Conservation (phyloP, 306 rosid genomes). For the Dryas octopetala region DNA sequence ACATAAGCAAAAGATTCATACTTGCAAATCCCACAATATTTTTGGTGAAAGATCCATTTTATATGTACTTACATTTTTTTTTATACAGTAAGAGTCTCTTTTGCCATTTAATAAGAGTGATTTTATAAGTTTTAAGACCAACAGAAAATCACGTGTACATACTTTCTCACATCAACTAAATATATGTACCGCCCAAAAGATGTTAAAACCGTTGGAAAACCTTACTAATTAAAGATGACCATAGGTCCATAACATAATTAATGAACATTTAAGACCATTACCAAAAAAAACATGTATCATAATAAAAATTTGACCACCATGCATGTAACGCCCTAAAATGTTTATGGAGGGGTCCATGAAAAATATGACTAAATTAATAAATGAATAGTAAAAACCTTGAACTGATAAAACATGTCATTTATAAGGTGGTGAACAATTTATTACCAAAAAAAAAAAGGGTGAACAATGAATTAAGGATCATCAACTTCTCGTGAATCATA, state of each 20-base stretch:
- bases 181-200: too few relatives aligned
- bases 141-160: background rate
- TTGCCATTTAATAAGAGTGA: background rate
- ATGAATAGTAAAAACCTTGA: background rate
- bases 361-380: background rate
- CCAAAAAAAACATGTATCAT: background rate
- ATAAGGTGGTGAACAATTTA: background rate
- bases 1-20: too few relatives aligned
- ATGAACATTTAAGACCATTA: background rate
- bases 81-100: too few relatives aligned
- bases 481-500: conserved; percentile 11
- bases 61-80: too few relatives aligned
- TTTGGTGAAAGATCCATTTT: too few relatives aligned
- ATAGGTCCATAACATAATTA: background rate
- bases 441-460: too few relatives aligned
- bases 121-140: background rate
- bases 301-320: background rate
- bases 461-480: background rate
- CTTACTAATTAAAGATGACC: too few relatives aligned
- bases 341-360: background rate
- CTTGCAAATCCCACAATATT: too few relatives aligned
- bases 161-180: background rate
- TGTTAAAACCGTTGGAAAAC: too few relatives aligned
- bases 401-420: conserved; percentile 1
- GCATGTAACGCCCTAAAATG: background rate